A percentile compares a stretch with the other conserved stretches of the same genome.
These are phyloP conservation scores for Plectosphaerella cucumerina DNA, from an alignment of 2,329 filamentous ascomycete genomes.

Conservation along the genomic window DNA sequence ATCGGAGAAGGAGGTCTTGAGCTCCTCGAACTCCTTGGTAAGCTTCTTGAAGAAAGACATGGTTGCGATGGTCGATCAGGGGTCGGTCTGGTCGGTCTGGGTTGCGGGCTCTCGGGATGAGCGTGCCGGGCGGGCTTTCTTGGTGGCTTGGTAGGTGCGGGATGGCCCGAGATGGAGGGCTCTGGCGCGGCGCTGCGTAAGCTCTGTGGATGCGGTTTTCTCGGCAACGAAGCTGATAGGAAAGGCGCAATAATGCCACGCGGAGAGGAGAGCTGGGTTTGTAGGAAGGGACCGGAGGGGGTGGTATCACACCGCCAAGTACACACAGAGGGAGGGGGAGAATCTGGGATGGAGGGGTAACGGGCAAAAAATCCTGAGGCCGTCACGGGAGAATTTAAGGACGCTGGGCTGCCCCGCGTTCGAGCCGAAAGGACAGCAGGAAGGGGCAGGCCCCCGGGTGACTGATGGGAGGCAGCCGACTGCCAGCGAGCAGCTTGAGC, in stretches of 20 bases:
- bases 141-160: slow-evolving; percentile 10
- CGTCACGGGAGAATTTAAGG: too few relatives aligned
- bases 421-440: slow-evolving; percentile 1
- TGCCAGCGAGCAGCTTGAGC: neutral
- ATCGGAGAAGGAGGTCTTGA: slow-evolving; percentile 36
- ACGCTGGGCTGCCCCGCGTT: too few relatives aligned
- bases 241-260: neutral
- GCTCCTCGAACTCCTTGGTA: slow-evolving; percentile 38
- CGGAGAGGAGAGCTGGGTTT: slow-evolving; percentile 2
- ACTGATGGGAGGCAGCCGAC: too few relatives aligned
- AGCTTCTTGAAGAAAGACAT: slow-evolving; percentile 44
- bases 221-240: neutral
- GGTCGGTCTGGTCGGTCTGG: neutral
- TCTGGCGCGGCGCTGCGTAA: slow-evolving; percentile 10
- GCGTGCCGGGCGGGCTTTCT: slow-evolving; percentile 5
- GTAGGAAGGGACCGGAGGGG: slow-evolving; percentile 4
- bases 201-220: slow-evolving; percentile 5
- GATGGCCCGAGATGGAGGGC: slow-evolving; percentile 13
- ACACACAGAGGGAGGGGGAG: neutral
- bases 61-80: slow-evolving; percentile 9
- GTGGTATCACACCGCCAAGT: neutral
- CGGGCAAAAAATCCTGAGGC: slow-evolving; percentile 1
- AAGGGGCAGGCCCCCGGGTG: slow-evolving; percentile 1
- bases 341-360: neutral
- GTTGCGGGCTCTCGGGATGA: slow-evolving; percentile 1